Evolutionary conservation across 202 grass and related monocot species (phyloP), one percentile per base, ranked within the genome.

Genomic region (Schoenoplectus triqueter): DNA sequence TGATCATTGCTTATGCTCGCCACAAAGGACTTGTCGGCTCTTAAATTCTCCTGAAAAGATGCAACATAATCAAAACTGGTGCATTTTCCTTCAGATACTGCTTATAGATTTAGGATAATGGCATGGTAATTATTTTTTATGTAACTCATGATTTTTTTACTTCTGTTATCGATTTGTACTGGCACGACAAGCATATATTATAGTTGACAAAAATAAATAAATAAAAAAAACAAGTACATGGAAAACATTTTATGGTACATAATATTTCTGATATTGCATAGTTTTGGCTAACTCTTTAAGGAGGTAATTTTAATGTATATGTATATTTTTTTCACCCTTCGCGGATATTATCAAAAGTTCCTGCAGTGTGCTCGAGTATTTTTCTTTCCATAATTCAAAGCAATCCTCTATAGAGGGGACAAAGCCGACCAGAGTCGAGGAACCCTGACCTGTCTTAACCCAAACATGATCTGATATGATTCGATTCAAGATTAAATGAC

Each of bases 11-110:
- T 71, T 95, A 95, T 80, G 96, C 96, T 87, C 90, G 91, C 61
- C 90, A 88, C 84, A 95, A 91, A 89, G 96, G 96, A 15, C 93
- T 98, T 14, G 90, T 95, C 77, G 93, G 96, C 64, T 91, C 96
- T 39, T 91, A 88, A 95, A 69, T 86, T 54, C 20, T 71, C 6
- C 46, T 69, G 50, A 40, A 83, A 83, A 70, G 3, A 65, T 15
- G 60, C 39, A 55, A 80, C 46, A 86, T 10, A 17, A 7, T 52
- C 3, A 11, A 66, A 31, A 55, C 47, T 66, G 20, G 57, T 75
- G 50, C 68, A 85, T 64, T 59, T 63, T 85, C 62, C 49, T 45
- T 84, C 15, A 60, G 48, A 78, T 78, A 60, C 21, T 42, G 39
- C 61, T 78, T 61, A 78, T 78, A 78, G 54, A 61, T 78, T 78